Evolutionary conservation across 2,329 filamentous ascomycete genomes (phyloP).

Genomic region (Salinomyces thailandicus): DNA sequence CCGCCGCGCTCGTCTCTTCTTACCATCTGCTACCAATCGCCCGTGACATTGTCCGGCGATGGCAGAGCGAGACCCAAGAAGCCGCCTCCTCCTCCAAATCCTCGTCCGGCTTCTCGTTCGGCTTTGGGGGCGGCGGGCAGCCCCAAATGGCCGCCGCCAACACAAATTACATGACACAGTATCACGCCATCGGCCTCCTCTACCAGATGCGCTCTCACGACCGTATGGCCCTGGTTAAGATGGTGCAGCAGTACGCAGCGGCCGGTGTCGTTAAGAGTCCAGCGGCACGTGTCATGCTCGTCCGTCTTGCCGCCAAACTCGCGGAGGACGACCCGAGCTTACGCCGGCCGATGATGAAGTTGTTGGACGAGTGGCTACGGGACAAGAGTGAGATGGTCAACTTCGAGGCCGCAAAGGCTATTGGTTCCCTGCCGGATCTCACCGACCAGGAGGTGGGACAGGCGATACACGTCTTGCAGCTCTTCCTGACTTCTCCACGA

Average conservation of each 20-base stretch:
- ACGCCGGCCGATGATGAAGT: conserved; percentile 90
- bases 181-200: conserved; percentile 91
- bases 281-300: conserved; percentile 82
- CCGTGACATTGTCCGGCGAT: conserved; percentile 86
- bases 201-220: conserved; percentile 98
- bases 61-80: conserved; percentile 98
- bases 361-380: conserved; percentile 90
- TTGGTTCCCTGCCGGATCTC: conserved; percentile 88
- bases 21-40: conserved; percentile 97
- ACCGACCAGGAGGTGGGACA: conserved; percentile 84
- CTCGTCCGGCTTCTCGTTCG: conserved; percentile 78
- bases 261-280: conserved; percentile 91
- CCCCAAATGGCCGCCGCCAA: conserved; percentile 53
- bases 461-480: conserved; percentile 87
- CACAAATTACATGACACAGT: conserved; percentile 96
- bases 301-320: conserved; percentile 82
- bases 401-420: conserved; percentile 96
- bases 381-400: conserved; percentile 99
- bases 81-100: conserved; percentile 85
- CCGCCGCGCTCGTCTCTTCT: conserved; percentile 87
- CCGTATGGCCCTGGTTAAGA: conserved; percentile 96
- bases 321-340: conserved; percentile 86
- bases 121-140: conserved; percentile 71
- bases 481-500: conserved; percentile 91
- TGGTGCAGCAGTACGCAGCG: conserved; percentile 98